These are phyloP conservation scores for Ascosphaera apis DNA, from an alignment of 2,329 filamentous ascomycete species.

Conservation along the genomic window DNA sequence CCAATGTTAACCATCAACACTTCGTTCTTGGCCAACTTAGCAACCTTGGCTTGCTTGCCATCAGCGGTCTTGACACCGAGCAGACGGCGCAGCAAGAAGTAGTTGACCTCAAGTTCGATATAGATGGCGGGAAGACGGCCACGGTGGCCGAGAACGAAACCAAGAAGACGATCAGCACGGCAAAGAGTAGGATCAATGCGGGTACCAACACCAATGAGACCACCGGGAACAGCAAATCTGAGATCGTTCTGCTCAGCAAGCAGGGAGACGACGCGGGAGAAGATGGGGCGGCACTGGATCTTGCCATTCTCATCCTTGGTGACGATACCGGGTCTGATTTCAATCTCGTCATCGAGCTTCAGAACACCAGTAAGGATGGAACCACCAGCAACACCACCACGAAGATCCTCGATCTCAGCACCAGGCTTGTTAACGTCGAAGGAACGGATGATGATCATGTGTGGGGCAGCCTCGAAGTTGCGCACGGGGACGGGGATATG, in stretches of 20 bases:
- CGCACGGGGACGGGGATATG: slow-evolving; percentile 80
- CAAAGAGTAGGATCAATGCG: slow-evolving; percentile 93
- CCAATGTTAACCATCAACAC: slow-evolving; percentile 99
- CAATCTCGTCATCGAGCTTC: slow-evolving; percentile 93
- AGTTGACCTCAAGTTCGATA: slow-evolving; percentile 96
- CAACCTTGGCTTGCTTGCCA: slow-evolving; percentile 97
- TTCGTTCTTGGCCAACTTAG: slow-evolving; percentile 94
- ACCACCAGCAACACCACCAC: slow-evolving; percentile 95
- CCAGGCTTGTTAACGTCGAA: slow-evolving; percentile 99
- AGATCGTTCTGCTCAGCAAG: slow-evolving; percentile 97
- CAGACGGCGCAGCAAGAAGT: slow-evolving; percentile 84
- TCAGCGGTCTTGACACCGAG: slow-evolving; percentile 95
- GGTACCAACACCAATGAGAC: slow-evolving; percentile 94
- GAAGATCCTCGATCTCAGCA: slow-evolving; percentile 93
- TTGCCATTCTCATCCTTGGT: slow-evolving; percentile 82
- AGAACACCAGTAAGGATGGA: slow-evolving; percentile 90
- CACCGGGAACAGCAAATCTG: slow-evolving; percentile 93
- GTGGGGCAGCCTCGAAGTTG: slow-evolving; percentile 77
- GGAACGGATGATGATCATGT: slow-evolving; percentile 98
- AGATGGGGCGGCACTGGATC: slow-evolving; percentile 92
- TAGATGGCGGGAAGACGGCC: slow-evolving; percentile 91
- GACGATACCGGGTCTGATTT: slow-evolving; percentile 96
- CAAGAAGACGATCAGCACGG: slow-evolving; percentile 94
- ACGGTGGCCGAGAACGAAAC: slow-evolving; percentile 88
- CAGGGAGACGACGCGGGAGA: slow-evolving; percentile 78